phyloP scores from a whole-genome alignment of 306 rosid genomes.

The Quercus glauca region DNA sequence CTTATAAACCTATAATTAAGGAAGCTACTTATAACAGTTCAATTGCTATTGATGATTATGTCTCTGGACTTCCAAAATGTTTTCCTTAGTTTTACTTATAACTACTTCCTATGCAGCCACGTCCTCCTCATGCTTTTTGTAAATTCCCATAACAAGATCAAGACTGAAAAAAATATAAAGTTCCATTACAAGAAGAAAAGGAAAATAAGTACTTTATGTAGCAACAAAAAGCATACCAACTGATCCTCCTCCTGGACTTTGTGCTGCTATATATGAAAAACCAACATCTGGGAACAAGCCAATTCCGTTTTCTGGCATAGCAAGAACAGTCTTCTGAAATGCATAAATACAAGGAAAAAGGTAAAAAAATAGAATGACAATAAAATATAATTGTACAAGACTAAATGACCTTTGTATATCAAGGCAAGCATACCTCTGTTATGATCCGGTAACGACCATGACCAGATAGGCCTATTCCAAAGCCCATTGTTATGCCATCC shows the following conservation, averaged over 20 bases:
- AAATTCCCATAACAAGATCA: slow-evolving; percentile 14
- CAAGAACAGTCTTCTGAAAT: slow-evolving; percentile 85
- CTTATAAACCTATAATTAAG: not conserved
- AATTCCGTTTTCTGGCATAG: slow-evolving; percentile 99
- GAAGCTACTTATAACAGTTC: not conserved
- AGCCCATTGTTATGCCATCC: slow-evolving; percentile 99
- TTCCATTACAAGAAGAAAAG: not conserved
- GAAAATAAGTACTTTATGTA: not conserved
- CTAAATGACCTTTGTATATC: slow-evolving; percentile 12
- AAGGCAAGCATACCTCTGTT: slow-evolving; percentile 67
- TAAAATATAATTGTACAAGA: not conserved
- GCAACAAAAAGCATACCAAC: slow-evolving; percentile 56
- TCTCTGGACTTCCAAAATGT: slow-evolving; percentile 6
- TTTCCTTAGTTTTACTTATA: not conserved
- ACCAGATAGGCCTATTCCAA: slow-evolving; percentile 95
- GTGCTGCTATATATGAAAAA: slow-evolving; percentile 86
- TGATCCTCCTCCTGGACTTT: slow-evolving; percentile 95
- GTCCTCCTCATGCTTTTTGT: slow-evolving; percentile 1
- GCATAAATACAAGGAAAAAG: slow-evolving; percentile 6
- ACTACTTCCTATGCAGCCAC: slow-evolving; percentile 10
- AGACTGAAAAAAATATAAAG: not conserved
- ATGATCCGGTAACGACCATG: slow-evolving; percentile 88
- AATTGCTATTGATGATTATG: not conserved
- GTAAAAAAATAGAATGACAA: slow-evolving; percentile 20
- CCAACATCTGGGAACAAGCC: slow-evolving; percentile 98